Evolutionary conservation across 1,139 yeast genomes (phyloP).

Genomic region (Diutina pseudorugosa): DNA sequence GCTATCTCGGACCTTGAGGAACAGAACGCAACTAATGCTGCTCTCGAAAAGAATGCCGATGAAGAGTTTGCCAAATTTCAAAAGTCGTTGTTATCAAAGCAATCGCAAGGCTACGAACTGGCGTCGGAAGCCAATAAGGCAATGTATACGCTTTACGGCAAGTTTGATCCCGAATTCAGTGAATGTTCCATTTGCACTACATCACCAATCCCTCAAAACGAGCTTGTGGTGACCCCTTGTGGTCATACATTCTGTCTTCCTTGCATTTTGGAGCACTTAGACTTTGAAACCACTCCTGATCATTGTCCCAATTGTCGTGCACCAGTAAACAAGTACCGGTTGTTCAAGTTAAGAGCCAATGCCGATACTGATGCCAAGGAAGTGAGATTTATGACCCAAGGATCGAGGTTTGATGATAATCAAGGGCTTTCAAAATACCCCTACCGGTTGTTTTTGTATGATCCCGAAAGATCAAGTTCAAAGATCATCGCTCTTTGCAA

Average conservation of each 20-base stretch:
- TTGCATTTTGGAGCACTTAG: slow-evolving; percentile 65
- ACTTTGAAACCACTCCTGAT: slow-evolving; percentile 26
- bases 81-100: slow-evolving; percentile 11
- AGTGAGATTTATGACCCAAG: slow-evolving; percentile 20
- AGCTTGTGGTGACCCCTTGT: slow-evolving; percentile 63
- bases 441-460: slow-evolving; percentile 29
- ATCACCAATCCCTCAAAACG: slow-evolving; percentile 42
- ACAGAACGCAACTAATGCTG: neutral
- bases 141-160: slow-evolving; percentile 16
- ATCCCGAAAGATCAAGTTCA: slow-evolving; percentile 49
- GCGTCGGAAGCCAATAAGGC: slow-evolving; percentile 19
- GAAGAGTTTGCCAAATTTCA: slow-evolving; percentile 13
- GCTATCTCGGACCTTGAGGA: slow-evolving; percentile 11
- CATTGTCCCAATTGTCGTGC: slow-evolving; percentile 54
- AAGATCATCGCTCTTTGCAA: slow-evolving; percentile 60
- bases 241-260: slow-evolving; percentile 68
- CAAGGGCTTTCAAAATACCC: slow-evolving; percentile 8
- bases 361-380: slow-evolving; percentile 18
- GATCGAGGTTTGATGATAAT: slow-evolving; percentile 9
- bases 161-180: slow-evolving; percentile 25
- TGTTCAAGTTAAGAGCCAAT: slow-evolving; percentile 25
- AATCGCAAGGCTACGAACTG: slow-evolving; percentile 15
- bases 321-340: slow-evolving; percentile 27
- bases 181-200: slow-evolving; percentile 84
- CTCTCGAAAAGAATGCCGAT: slow-evolving; percentile 9